Conservation (phyloP, 2,329 filamentous ascomycete species). For the Fusarium caatingaense region DNA sequence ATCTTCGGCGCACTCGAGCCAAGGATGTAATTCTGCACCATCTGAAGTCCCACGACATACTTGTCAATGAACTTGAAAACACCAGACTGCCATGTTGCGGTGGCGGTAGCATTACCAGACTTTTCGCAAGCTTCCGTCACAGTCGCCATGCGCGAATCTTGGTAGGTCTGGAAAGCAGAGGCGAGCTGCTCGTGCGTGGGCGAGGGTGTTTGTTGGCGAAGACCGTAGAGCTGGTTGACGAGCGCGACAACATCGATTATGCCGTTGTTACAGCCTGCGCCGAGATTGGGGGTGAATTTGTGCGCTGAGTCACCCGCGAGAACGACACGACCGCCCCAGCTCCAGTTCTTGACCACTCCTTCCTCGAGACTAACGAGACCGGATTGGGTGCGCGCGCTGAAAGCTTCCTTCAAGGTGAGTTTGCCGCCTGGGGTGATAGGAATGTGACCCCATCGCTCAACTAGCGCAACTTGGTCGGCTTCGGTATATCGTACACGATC, state of each 20-base stretch:
- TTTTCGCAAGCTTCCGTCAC: constrained; percentile 17
- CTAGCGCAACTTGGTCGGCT: constrained; percentile 23
- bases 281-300: constrained; percentile 53
- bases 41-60: constrained; percentile 11
- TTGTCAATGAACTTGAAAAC: constrained; percentile 33
- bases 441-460: constrained; percentile 36
- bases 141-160: constrained; percentile 19
- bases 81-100: constrained; percentile 28
- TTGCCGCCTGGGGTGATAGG: constrained; percentile 28
- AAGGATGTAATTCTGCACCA: constrained; percentile 23
- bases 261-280: constrained; percentile 51
- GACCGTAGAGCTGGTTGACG: constrained; percentile 43
- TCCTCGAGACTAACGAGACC: constrained; percentile 53
- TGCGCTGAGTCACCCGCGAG: constrained; percentile 54
- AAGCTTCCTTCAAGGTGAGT: constrained; percentile 49
- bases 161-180: constrained; percentile 25
- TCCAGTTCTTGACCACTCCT: constrained; percentile 52
- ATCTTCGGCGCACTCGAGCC: constrained; percentile 4
- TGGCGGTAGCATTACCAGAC: constrained; percentile 15
- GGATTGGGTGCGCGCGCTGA: constrained; percentile 36
- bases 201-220: background rate
- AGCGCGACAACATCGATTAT: constrained; percentile 50
- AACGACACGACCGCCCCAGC: constrained; percentile 49
- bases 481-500: constrained; percentile 31
- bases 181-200: background rate